Base-by-base conservation (phyloP, 225 moss, liverwort and hornwort genomes). In the Pleurozium schreberi region DNA sequence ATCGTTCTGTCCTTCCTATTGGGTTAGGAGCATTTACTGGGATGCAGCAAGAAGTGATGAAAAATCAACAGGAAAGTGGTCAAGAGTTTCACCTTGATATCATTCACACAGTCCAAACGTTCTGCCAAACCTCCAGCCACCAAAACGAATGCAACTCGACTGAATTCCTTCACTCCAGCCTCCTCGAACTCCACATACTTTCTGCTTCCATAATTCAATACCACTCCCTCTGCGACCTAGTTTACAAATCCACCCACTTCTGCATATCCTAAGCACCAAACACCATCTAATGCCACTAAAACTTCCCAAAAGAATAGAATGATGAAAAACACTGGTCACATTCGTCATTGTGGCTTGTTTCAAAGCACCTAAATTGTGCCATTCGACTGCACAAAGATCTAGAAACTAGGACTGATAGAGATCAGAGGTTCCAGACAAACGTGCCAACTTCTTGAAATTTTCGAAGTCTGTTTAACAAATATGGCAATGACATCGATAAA, bases 51-150 rank as follows among this genome's bases (percentile, higher is more conserved):
- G 62, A 52, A 53, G 40, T 85, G 36, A 33, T 78, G 67, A 73
- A 18, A 28, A 42, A 50, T 31, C 49, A 53, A 47, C n/a, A 70
- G 23, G 20, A 57, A 47, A 34, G 19, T 11, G 85, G 47, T 12
- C 25, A 47, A 50, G 47, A 61, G 23, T 23, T 79, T 83, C 71
- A 96, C 97, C 95, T 97, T 96, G 66, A 96, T 93, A 55, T 94
- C 92, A 80, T 92, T 88, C 63, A 87, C 91, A 71, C 71, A 88
- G 76, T 93, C 93, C 61, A 97, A 88, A 40, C 97, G 94, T 87
- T 97, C 93, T 73, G 95, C 96, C 65, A 94, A 88, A 68, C 97
- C 97, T 71, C 97, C 97, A 75, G 94, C 97, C 71, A 97, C 93
- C 83, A 97, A 84, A 65, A 96, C 94, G 88, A 97, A 96, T 64